Percentiles rank a stretch among this genome's conserved stretches.
Evolutionary conservation across 2,329 filamentous ascomycete genomes (phyloP).

Genomic region (Ascomycota sp.): DNA sequence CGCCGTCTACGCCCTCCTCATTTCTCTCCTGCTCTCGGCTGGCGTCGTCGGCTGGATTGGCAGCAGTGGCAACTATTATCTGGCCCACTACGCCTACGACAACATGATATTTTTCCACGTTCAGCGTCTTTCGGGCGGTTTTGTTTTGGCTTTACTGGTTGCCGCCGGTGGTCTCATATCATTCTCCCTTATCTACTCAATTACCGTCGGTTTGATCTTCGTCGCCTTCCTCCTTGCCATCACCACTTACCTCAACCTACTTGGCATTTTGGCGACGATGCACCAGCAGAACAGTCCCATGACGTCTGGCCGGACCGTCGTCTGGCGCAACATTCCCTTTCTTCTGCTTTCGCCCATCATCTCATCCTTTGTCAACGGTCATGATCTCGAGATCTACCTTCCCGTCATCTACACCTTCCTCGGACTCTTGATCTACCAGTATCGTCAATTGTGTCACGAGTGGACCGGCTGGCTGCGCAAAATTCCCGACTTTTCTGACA

Average conservation of each 20-base stretch:
- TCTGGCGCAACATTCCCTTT: constrained; percentile 31
- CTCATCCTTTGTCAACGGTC: constrained; percentile 25
- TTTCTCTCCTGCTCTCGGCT: constrained; percentile 33
- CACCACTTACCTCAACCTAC: constrained; percentile 33
- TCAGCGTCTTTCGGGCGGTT: constrained; percentile 23
- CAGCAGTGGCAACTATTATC: constrained; percentile 38
- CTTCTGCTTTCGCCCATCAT: constrained; percentile 33
- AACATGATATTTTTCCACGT: constrained; percentile 20
- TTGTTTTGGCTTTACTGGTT: constrained; percentile 16
- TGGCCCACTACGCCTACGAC: constrained; percentile 17
- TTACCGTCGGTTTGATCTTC: constrained; percentile 28
- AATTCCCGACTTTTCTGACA: constrained; percentile 24
- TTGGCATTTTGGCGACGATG: constrained; percentile 30
- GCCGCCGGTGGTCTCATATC: constrained; percentile 23
- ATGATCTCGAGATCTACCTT: constrained; percentile 34
- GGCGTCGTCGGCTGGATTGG: constrained; percentile 41
- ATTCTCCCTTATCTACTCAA: constrained; percentile 21
- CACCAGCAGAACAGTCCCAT: constrained; percentile 31
- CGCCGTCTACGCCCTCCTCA: constrained; percentile 31
- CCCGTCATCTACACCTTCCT: constrained; percentile 30
- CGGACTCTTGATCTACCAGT: constrained; percentile 24
- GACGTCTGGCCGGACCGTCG: constrained; percentile 31
- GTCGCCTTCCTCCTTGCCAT: constrained; percentile 34
- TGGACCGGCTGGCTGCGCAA: constrained; percentile 36
- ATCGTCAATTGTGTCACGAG: constrained; percentile 28